Conservation (phyloP, 331 rosid species). For the Cydonia oblonga region DNA sequence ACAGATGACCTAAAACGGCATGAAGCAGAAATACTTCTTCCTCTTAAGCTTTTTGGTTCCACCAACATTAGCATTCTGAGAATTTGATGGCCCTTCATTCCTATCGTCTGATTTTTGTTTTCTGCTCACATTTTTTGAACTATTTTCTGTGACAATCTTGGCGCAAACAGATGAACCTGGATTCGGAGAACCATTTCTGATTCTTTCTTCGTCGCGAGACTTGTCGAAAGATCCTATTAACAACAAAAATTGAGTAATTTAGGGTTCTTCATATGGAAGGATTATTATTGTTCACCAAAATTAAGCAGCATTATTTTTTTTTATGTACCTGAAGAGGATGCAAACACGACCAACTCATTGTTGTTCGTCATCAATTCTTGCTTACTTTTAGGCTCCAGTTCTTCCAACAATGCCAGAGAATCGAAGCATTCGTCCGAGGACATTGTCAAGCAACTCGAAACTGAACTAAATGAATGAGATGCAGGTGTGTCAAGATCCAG, state of each 20-base stretch:
- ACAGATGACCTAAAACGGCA: conserved; percentile 18
- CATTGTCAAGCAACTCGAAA: conserved; percentile 30
- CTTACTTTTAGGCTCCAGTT: conserved; percentile 2
- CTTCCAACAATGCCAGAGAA: conserved; percentile 15
- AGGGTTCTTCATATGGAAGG: background rate
- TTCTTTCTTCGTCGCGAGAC: background rate
- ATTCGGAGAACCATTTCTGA: background rate
- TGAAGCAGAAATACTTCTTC: conserved; percentile 26
- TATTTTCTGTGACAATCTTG: background rate
- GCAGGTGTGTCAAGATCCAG: conserved; percentile 25
- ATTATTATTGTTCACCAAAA: background rate
- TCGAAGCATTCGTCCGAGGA: conserved; percentile 32
- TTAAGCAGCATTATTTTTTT: background rate
- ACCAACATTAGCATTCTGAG: background rate
- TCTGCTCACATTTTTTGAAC: background rate
- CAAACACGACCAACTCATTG: conserved; percentile 13
- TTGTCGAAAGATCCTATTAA: conserved; percentile 9
- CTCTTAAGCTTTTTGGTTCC: conserved; percentile 9
- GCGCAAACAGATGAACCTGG: background rate
- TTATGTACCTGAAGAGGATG: conserved; percentile 26
- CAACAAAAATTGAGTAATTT: background rate
- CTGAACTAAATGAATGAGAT: conserved; percentile 28
- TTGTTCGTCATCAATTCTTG: background rate
- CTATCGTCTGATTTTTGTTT: background rate
- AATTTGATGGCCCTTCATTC: conserved; percentile 16